Evolutionary conservation across 768 basidiomycete genomes (phyloP), one percentile per base, ranked within the genome.

Genomic region (Mycena rebaudengoi): DNA sequence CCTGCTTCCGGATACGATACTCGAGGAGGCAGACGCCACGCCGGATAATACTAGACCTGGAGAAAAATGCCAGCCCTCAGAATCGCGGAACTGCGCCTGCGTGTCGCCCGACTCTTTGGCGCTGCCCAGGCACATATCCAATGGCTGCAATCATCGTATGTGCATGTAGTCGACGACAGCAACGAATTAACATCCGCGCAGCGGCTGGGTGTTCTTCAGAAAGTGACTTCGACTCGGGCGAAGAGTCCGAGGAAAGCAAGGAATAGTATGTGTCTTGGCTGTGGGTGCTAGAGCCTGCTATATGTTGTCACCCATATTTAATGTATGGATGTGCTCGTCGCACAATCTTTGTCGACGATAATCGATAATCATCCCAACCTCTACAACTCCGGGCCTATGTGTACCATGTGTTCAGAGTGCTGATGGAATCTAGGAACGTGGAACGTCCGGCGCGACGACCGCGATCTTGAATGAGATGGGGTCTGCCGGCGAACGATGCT

Each of bases 351-450:
- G 55, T 59, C 64, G 23, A 32, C 32, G 51, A 54, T 50, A 43
- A 60, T 60, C 64, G 64, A 60, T 60, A 33, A 18, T 51, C 40
- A n/a, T n/a, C n/a, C n/a, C n/a, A n/a, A n/a, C 49, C 25, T 33
- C 48, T 41, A 25, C 30, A 25, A 20, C 26, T 25, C 33, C 62
- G 41, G 39, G 29, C 40, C 12, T 32, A 41, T 14, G 44, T 56
- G 37, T 43, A 18, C 58, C 52, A 60, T 64, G 63, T 32, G 63
- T 41, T 30, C 1, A 26, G 5, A 30, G 35, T 26, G 35, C 37
- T 56, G 61, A 56, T 62, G 54, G 46, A 62, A 49, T 43, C 54
- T 11, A 56, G 53, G 54, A 62, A 62, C 61, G 60, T 62, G 60
- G 45, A 55, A 39, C 40, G 7, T n/a, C 30, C 21, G 21, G n/a